Percentiles rank a stretch among this genome's conserved stretches.
These are phyloP conservation scores for Phialophora expanda DNA, from an alignment of 2,329 filamentous ascomycete genomes.

Conservation along the genomic window DNA sequence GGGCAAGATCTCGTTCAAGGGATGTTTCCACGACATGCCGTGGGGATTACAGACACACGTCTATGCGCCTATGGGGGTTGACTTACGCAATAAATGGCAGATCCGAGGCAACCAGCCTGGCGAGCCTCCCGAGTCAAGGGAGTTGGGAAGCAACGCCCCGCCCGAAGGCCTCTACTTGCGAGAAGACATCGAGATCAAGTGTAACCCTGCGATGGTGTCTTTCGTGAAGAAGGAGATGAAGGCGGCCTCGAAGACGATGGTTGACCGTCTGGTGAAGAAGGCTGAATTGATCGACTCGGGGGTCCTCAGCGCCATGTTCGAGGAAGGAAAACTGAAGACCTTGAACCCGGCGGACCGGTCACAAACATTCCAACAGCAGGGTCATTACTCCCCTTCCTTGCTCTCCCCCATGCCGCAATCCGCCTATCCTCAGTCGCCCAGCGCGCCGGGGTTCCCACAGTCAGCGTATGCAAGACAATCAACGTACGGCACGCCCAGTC, in stretches of 20 bases:
- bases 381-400: slow-evolving; percentile 31
- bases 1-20: slow-evolving; percentile 76
- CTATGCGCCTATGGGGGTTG: slow-evolving; percentile 79
- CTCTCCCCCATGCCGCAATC: slow-evolving; percentile 23
- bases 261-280: slow-evolving; percentile 65
- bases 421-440: slow-evolving; percentile 19
- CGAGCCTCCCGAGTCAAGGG: slow-evolving; percentile 68
- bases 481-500: slow-evolving; percentile 17
- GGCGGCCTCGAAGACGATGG: slow-evolving; percentile 72
- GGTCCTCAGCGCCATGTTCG: slow-evolving; percentile 39
- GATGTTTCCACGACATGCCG: slow-evolving; percentile 76
- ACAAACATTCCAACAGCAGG: slow-evolving; percentile 25
- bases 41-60: slow-evolving; percentile 80
- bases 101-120: slow-evolving; percentile 74
- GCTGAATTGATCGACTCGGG: slow-evolving; percentile 51
- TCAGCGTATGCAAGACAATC: slow-evolving; percentile 30
- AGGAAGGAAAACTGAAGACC: slow-evolving; percentile 36
- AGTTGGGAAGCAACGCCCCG: slow-evolving; percentile 71
- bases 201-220: slow-evolving; percentile 73
- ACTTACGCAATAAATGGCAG: slow-evolving; percentile 80
- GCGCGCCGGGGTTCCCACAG: slow-evolving; percentile 16
- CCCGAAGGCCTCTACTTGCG: slow-evolving; percentile 74
- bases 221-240: slow-evolving; percentile 86
- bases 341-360: slow-evolving; percentile 36
- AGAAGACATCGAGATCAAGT: slow-evolving; percentile 83